phyloP scores from a whole-genome alignment of 1,139 yeast genomes.

The Yarrowia galli region DNA sequence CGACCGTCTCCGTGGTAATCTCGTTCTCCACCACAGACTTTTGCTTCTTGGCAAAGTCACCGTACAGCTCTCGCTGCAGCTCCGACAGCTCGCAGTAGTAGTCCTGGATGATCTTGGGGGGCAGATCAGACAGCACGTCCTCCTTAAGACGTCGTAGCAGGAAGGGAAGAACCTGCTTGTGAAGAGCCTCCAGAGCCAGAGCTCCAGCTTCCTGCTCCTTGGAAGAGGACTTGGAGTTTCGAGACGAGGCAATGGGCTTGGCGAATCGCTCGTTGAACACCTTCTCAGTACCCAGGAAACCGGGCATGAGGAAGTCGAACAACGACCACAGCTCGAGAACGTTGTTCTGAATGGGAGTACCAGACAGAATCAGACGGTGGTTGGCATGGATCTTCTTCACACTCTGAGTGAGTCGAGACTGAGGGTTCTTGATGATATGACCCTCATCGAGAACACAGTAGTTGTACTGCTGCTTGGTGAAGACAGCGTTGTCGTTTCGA shows the following conservation, averaged over 20 bases:
- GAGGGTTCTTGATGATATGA: conserved; percentile 91
- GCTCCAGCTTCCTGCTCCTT: conserved; percentile 98
- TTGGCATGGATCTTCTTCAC: conserved; percentile 85
- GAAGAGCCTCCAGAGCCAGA: conserved; percentile 91
- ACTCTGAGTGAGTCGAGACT: conserved; percentile 85
- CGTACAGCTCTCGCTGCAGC: conserved; percentile 83
- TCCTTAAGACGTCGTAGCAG: conserved; percentile 95
- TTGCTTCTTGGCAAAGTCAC: conserved; percentile 90
- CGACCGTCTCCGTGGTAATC: conserved; percentile 56
- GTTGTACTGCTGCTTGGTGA: conserved; percentile 74
- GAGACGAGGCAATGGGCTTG: conserved; percentile 93
- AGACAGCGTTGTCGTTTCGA: conserved; percentile 80
- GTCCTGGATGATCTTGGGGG: conserved; percentile 98
- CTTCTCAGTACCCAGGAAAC: conserved; percentile 94
- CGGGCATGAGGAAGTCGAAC: conserved; percentile 98
- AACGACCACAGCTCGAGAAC: conserved; percentile 96
- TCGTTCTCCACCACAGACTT: conserved; percentile 74
- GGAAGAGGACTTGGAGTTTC: conserved; percentile 88
- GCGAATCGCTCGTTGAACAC: conserved; percentile 94
- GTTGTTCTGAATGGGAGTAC: conserved; percentile 98
- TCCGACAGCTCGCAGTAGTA: conserved; percentile 96
- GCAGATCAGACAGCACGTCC: conserved; percentile 93
- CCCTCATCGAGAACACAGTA: conserved; percentile 98
- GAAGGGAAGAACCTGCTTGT: conserved; percentile 95
- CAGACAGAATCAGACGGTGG: conserved; percentile 88